These are phyloP conservation scores for Podila clonocystis DNA, from an alignment of 192 early-diverging fungal genomes.

Conservation along the genomic window DNA sequence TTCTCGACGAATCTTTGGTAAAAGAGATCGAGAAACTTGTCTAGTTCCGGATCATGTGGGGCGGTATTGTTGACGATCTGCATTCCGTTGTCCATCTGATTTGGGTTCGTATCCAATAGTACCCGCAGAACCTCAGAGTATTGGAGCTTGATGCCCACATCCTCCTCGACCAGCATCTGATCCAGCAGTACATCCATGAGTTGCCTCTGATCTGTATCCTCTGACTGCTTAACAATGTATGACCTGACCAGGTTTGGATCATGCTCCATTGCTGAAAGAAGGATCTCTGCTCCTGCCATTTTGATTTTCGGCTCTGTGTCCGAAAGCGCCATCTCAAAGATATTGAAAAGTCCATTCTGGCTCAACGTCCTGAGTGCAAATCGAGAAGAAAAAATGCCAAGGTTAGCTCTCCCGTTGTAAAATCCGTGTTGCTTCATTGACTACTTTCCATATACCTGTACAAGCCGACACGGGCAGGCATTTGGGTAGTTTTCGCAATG, in stretches of 20 bases:
- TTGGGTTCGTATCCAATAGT: slow-evolving; percentile 74
- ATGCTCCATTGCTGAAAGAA: slow-evolving; percentile 78
- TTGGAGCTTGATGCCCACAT: slow-evolving; percentile 72
- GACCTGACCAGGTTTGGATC: slow-evolving; percentile 79
- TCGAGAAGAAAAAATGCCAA: not conserved
- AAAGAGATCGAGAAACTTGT: slow-evolving; percentile 84
- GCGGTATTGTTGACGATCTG: slow-evolving; percentile 28
- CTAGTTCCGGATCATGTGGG: slow-evolving; percentile 63
- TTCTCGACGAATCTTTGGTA: slow-evolving; percentile 72
- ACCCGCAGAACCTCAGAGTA: slow-evolving; percentile 78
- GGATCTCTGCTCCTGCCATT: slow-evolving; percentile 72
- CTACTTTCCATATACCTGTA: slow-evolving; percentile 59
- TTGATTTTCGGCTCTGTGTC: slow-evolving; percentile 65
- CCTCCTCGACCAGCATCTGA: slow-evolving; percentile 66
- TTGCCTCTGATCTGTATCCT: slow-evolving; percentile 42
- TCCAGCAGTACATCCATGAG: slow-evolving; percentile 74
- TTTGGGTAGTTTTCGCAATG: slow-evolving; percentile 78
- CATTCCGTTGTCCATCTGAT: slow-evolving; percentile 38
- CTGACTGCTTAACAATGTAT: slow-evolving; percentile 61
- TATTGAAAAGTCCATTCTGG: slow-evolving; percentile 80
- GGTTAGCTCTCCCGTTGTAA: slow-evolving; percentile 9
- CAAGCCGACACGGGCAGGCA: slow-evolving; percentile 66
- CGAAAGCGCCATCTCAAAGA: slow-evolving; percentile 77
- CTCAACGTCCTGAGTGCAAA: slow-evolving; percentile 65
- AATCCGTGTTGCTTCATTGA: not conserved